Evolutionary conservation across 2,329 filamentous ascomycete species (phyloP).

Genomic region (Pseudocercospora eumusae): DNA sequence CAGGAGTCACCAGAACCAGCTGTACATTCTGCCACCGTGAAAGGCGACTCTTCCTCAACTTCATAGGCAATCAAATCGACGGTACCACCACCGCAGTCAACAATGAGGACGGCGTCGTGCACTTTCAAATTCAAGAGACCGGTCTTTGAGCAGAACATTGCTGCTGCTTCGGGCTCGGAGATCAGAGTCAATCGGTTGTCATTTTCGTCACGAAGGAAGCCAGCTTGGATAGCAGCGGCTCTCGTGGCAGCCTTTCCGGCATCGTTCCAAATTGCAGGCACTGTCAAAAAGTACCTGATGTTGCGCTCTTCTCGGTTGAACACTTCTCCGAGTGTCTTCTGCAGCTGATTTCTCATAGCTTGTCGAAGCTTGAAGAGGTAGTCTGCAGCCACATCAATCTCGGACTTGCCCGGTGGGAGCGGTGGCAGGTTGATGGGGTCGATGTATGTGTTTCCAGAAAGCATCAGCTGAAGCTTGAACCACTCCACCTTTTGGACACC

Average conservation of each 20-base stretch:
- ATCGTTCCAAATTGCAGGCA: slow-evolving; percentile 99
- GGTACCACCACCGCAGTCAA: slow-evolving; percentile 96
- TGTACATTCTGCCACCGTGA: slow-evolving; percentile 95
- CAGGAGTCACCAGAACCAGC: slow-evolving; percentile 96
- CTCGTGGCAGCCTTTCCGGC: slow-evolving; percentile 95
- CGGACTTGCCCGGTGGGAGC: slow-evolving; percentile 94
- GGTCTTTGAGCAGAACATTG: slow-evolving; percentile 96
- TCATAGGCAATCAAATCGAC: slow-evolving; percentile 99
- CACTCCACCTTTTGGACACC: slow-evolving; percentile 99
- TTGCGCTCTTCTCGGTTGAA: slow-evolving; percentile 98
- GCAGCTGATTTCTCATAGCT: slow-evolving; percentile 91
- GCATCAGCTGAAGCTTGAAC: slow-evolving; percentile 99
- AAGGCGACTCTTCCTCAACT: slow-evolving; percentile 95
- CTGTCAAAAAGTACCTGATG: slow-evolving; percentile 95
- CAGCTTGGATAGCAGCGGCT: slow-evolving; percentile 93
- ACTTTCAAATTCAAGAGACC: slow-evolving; percentile 94
- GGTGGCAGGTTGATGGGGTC: slow-evolving; percentile 98
- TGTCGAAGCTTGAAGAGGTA: slow-evolving; percentile 98
- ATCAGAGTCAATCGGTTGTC: slow-evolving; percentile 94
- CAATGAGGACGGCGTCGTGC: slow-evolving; percentile 97
- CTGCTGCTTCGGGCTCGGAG: slow-evolving; percentile 94
- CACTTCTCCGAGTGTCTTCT: slow-evolving; percentile 95
- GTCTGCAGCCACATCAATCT: slow-evolving; percentile 98
- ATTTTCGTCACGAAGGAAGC: slow-evolving; percentile 94
- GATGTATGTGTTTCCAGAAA: slow-evolving; percentile 98